These are phyloP conservation scores for Achlya hypogyna DNA, from an alignment of 352 stramenopile species.

Conservation along the genomic window DNA sequence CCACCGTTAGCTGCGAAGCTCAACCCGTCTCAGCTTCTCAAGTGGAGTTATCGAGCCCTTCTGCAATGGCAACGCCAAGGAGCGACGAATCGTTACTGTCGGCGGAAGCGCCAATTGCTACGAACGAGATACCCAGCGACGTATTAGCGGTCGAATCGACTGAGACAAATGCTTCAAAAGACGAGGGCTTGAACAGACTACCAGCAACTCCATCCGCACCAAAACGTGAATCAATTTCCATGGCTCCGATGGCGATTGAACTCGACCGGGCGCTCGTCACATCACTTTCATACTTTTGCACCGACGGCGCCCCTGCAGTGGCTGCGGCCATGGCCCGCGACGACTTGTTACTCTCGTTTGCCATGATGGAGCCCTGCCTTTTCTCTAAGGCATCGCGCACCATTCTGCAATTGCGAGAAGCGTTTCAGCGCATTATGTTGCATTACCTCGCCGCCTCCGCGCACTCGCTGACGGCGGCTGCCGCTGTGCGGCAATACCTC, in stretches of 20 bases:
- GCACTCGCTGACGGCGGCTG: not conserved
- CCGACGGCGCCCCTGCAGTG: not conserved
- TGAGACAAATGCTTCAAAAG: not conserved
- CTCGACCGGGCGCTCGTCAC: not conserved
- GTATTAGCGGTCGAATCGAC: too few species aligned
- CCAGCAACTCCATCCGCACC: not conserved
- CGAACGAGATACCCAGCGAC: too few species aligned
- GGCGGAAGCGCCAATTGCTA: too few species aligned
- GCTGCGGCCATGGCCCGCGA: not conserved
- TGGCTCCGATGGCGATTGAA: not conserved
- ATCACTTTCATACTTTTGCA: not conserved
- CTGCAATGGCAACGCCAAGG: too few species aligned
- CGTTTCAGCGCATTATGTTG: constrained; percentile 2
- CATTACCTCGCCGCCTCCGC: not conserved
- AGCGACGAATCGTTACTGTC: too few species aligned
- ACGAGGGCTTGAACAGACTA: not conserved
- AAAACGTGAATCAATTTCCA: not conserved
- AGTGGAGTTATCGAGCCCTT: too few species aligned
- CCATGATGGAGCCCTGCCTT: not conserved
- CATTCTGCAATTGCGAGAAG: not conserved
- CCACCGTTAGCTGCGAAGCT: too few species aligned
- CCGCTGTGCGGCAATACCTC: not conserved
- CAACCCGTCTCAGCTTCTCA: too few species aligned
- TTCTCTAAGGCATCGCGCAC: not conserved
- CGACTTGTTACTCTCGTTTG: constrained; percentile 4